These are phyloP conservation scores for Manihot esculenta DNA, from an alignment of 441 rosid species.

Conservation along the genomic window DNA sequence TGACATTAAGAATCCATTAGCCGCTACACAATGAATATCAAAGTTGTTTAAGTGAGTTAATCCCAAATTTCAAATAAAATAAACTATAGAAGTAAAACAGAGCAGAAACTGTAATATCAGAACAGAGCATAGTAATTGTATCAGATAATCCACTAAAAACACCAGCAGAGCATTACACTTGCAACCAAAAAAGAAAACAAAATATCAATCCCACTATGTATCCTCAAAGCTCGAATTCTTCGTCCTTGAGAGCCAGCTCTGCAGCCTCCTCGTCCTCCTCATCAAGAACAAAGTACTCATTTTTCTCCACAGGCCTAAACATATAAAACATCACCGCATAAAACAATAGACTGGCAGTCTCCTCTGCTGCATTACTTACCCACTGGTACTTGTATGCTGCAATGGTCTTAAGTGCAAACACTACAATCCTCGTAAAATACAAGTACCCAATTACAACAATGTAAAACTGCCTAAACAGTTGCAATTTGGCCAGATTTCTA, in stretches of 20 bases:
- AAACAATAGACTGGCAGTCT: slow-evolving; percentile 72
- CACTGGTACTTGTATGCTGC: slow-evolving; percentile 91
- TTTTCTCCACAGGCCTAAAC: slow-evolving; percentile 94
- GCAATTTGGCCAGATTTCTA: slow-evolving; percentile 73
- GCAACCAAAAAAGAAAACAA: not conserved
- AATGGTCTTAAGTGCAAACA: slow-evolving; percentile 85
- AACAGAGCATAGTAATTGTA: slow-evolving; percentile 19
- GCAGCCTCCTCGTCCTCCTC: slow-evolving; percentile 97
- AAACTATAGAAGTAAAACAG: slow-evolving; percentile 1
- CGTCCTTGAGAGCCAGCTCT: slow-evolving; percentile 73
- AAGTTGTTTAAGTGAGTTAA: slow-evolving; percentile 23
- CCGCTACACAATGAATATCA: slow-evolving; percentile 17
- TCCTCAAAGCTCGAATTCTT: slow-evolving; percentile 85
- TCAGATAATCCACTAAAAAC: not conserved
- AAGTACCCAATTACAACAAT: slow-evolving; percentile 86
- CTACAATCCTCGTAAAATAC: slow-evolving; percentile 89
- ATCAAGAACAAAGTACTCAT: slow-evolving; percentile 77
- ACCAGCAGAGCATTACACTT: slow-evolving; percentile 5
- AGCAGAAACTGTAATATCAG: slow-evolving; percentile 17
- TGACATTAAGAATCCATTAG: slow-evolving; percentile 16
- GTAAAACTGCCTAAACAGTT: slow-evolving; percentile 86
- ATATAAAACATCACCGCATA: slow-evolving; percentile 76
- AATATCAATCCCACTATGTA: not conserved
- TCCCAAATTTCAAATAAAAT: slow-evolving; percentile 7
- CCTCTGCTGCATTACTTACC: slow-evolving; percentile 90